A percentile compares a stretch with the other conserved stretches of the same genome.
Evolutionary conservation across 2,329 filamentous ascomycete species (phyloP).

Genomic region (Fonsecaea nubica): DNA sequence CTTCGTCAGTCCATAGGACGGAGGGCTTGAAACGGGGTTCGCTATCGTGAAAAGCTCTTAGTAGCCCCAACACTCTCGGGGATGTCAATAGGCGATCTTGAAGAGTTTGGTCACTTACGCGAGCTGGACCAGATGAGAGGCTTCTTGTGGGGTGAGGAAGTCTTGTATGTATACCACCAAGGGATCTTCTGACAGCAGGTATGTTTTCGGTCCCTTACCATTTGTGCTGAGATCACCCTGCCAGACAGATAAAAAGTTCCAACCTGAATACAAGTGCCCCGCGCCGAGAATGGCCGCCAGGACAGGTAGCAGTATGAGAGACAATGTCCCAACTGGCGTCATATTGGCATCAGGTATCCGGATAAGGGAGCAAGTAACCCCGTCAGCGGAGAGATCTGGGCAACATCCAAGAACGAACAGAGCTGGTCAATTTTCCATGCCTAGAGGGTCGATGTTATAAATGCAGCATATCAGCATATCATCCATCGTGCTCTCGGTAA

Average conservation of each 20-base stretch:
- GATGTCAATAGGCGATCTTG: background rate
- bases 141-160: slow-evolving; percentile 12
- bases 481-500: slow-evolving; percentile 2
- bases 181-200: slow-evolving; percentile 8
- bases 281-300: background rate
- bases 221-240: too few relatives aligned
- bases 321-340: background rate
- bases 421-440: background rate
- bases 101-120: background rate
- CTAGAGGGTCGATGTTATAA: background rate
- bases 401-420: background rate
- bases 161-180: slow-evolving; percentile 7
- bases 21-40: slow-evolving; percentile 6
- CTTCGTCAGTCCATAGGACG: slow-evolving; percentile 3
- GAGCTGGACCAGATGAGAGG: slow-evolving; percentile 11
- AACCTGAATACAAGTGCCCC: background rate
- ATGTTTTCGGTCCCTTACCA: slow-evolving; percentile 4
- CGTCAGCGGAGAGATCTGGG: background rate
- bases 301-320: background rate
- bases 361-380: background rate
- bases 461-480: background rate
- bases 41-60: background rate
- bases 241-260: background rate
- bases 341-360: background rate
- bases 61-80: background rate